Evolutionary conservation across 1,284 basidiomycete genomes (phyloP).

Genomic region (Phellopilus nigrolimitatus): DNA sequence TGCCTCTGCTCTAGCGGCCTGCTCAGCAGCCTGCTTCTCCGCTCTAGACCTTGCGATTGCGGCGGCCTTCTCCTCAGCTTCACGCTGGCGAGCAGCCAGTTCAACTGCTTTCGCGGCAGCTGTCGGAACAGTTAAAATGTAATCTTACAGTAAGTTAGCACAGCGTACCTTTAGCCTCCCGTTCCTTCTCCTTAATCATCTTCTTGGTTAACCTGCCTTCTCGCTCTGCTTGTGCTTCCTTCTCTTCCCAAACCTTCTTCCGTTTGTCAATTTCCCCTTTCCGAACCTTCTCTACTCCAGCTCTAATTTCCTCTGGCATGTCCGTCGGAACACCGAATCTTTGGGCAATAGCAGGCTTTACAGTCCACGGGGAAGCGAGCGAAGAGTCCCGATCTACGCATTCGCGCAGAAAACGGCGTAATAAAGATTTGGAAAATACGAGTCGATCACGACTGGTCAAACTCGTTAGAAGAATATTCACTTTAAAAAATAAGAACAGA

Average conservation of each 20-base stretch:
- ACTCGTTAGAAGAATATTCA: constrained; percentile 8
- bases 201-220: constrained; percentile 68
- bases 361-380: constrained; percentile 91
- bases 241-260: constrained; percentile 84
- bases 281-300: constrained; percentile 74
- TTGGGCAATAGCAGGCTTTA: constrained; percentile 79
- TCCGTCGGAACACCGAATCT: constrained; percentile 80
- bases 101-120: constrained; percentile 35
- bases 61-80: constrained; percentile 49
- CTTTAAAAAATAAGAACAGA: background rate
- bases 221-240: constrained; percentile 38
- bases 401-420: constrained; percentile 93
- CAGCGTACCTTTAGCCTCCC: constrained; percentile 64
- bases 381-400: constrained; percentile 88
- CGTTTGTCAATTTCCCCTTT: constrained; percentile 87
- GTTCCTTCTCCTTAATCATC: constrained; percentile 69
- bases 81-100: constrained; percentile 61
- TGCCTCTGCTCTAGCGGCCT: constrained; percentile 55
- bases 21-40: constrained; percentile 45
- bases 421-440: constrained; percentile 93
- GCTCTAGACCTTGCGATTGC: constrained; percentile 32
- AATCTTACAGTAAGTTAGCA: background rate
- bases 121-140: constrained; percentile 21
- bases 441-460: constrained; percentile 80
- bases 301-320: constrained; percentile 82